A percentile compares a stretch with the other conserved stretches of the same genome.
phyloP scores from a whole-genome alignment of 345 rosid genomes.

The Orychophragmus violaceus region DNA sequence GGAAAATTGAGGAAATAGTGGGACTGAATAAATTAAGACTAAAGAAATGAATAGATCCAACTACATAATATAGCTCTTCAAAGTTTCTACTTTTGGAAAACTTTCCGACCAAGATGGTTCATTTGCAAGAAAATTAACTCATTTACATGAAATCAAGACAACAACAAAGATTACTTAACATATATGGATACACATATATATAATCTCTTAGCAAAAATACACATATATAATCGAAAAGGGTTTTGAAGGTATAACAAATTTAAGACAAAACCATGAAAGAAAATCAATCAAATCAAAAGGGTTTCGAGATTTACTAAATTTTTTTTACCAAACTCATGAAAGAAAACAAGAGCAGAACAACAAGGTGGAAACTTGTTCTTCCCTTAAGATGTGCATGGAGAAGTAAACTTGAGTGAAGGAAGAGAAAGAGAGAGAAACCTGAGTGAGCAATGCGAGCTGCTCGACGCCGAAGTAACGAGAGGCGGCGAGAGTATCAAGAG shows the following conservation, averaged over 20 bases:
- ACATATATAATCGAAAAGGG: background rate
- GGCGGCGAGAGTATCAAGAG: constrained; percentile 96
- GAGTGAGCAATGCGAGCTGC: constrained; percentile 95
- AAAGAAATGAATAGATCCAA: constrained; percentile 9
- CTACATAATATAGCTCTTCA: constrained; percentile 9
- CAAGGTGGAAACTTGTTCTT: background rate
- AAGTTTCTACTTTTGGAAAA: constrained; percentile 44
- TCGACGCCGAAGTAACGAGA: constrained; percentile 95
- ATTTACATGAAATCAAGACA: constrained; percentile 25
- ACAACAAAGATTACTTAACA: background rate
- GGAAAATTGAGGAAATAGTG: constrained; percentile 37
- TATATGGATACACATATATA: background rate
- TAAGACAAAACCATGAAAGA: background rate
- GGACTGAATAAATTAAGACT: constrained; percentile 7
- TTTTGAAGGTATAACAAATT: background rate
- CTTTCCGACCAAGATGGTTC: constrained; percentile 8
- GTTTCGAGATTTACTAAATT: background rate
- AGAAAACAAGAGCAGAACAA: constrained; percentile 6
- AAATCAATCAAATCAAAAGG: background rate
- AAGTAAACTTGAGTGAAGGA: background rate
- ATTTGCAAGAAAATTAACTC: background rate
- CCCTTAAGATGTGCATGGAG: background rate
- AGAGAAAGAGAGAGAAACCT: constrained; percentile 42
- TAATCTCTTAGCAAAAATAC: too few relatives aligned
- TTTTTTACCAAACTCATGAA: background rate